phyloP scores from a whole-genome alignment of 352 stramenopile species.

The Phytophthora megakarya region DNA sequence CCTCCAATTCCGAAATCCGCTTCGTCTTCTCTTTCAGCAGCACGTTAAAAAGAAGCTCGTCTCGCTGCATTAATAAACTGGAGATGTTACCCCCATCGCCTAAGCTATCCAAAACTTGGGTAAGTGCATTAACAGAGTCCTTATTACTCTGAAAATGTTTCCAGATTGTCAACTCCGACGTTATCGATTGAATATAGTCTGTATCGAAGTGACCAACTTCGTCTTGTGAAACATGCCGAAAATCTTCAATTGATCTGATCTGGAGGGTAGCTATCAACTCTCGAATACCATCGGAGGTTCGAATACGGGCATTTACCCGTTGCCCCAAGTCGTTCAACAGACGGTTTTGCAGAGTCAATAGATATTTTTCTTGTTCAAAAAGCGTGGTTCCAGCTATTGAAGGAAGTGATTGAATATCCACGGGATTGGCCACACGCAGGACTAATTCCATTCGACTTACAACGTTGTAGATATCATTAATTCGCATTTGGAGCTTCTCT shows the following conservation, averaged over 20 bases:
- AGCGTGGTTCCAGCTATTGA: constrained; percentile 45
- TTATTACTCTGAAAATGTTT: constrained; percentile 35
- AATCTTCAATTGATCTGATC: constrained; percentile 41
- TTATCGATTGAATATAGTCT: background rate
- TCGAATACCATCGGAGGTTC: constrained; percentile 40
- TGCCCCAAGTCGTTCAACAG: constrained; percentile 53
- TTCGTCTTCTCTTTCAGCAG: constrained; percentile 71
- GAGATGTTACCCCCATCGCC: constrained; percentile 30
- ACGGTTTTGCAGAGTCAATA: constrained; percentile 34
- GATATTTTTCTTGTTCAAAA: constrained; percentile 59
- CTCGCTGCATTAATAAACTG: constrained; percentile 31
- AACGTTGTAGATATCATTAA: constrained; percentile 39
- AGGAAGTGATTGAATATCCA: constrained; percentile 48
- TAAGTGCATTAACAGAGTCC: constrained; percentile 21
- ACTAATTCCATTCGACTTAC: constrained; percentile 57
- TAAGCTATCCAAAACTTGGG: constrained; percentile 24
- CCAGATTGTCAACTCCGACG: constrained; percentile 28
- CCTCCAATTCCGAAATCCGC: constrained; percentile 58
- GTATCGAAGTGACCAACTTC: constrained; percentile 32
- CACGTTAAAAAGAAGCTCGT: constrained; percentile 47
- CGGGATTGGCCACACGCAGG: constrained; percentile 38
- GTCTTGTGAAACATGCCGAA: constrained; percentile 47
- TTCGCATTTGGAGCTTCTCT: constrained; percentile 51
- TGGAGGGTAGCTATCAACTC: constrained; percentile 47
- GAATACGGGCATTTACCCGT: constrained; percentile 42